These are phyloP conservation scores for Ceratocystis eucalypticola DNA, from an alignment of 2,329 filamentous ascomycete genomes.

Conservation along the genomic window DNA sequence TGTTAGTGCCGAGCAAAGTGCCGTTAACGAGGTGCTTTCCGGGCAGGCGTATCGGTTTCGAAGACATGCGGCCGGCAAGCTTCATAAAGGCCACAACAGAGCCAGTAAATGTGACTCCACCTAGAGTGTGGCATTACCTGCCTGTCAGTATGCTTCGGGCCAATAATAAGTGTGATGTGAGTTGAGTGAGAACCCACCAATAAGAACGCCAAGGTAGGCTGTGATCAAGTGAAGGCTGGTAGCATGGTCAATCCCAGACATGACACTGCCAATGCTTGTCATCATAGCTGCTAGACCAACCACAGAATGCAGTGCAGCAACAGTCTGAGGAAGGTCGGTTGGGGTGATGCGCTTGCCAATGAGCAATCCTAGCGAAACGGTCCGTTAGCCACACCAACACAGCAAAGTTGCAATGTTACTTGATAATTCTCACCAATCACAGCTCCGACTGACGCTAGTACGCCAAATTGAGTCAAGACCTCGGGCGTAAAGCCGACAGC, in stretches of 20 bases:
- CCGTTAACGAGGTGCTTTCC: conserved; percentile 66
- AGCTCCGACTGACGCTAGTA: conserved; percentile 57
- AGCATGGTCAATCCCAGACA: conserved; percentile 56
- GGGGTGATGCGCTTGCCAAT: conserved; percentile 81
- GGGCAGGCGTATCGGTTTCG: conserved; percentile 56
- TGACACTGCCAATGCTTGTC: conserved; percentile 76
- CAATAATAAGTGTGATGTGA: no score
- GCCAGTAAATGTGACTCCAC: conserved; percentile 79
- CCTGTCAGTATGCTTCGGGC: no score
- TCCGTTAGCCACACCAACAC: conserved; percentile 6
- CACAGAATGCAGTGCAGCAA: conserved; percentile 78
- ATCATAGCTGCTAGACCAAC: conserved; percentile 79
- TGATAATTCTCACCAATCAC: conserved; percentile 35
- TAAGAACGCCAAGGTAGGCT: conserved; percentile 73
- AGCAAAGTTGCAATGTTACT: conserved; percentile 16
- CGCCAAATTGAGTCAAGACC: conserved; percentile 66
- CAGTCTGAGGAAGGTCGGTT: conserved; percentile 77
- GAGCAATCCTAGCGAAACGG: conserved; percentile 40
- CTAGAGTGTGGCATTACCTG: conserved; percentile 20
- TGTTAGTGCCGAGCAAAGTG: conserved; percentile 59
- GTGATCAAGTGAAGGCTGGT: conserved; percentile 73
- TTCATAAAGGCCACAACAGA: conserved; percentile 85
- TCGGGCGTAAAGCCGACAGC: conserved; percentile 71
- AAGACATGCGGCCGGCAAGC: conserved; percentile 69
- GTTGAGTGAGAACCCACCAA: conserved; percentile 35